Conservation (phyloP, 768 basidiomycete species). For the Termitomyces sp. region DNA sequence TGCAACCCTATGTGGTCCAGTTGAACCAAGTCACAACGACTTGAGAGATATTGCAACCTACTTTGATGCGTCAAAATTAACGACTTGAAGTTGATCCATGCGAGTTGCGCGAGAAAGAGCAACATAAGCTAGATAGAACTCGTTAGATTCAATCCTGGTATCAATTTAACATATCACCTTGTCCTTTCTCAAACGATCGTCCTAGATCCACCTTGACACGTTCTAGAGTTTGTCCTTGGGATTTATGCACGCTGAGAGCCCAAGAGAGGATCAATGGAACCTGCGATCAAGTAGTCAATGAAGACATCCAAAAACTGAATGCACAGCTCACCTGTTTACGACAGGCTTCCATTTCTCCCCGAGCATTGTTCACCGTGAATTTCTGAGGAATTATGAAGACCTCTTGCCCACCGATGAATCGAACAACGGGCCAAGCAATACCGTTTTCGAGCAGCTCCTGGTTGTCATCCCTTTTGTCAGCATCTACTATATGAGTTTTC, state of each 20-base stretch:
- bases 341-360: slow-evolving; percentile 52
- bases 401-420: slow-evolving; percentile 45
- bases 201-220: slow-evolving; percentile 77
- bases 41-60: slow-evolving; percentile 21
- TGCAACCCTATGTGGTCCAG: slow-evolving; percentile 39
- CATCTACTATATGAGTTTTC: slow-evolving; percentile 30
- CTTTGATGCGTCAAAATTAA: slow-evolving; percentile 58
- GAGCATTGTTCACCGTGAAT: slow-evolving; percentile 60
- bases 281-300: slow-evolving; percentile 24
- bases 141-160: neutral
- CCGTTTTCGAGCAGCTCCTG: slow-evolving; percentile 9
- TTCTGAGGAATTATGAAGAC: slow-evolving; percentile 47
- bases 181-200: slow-evolving; percentile 74
- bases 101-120: slow-evolving; percentile 72
- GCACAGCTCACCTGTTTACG: slow-evolving; percentile 45
- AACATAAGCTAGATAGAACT: slow-evolving; percentile 47
- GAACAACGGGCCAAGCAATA: slow-evolving; percentile 53
- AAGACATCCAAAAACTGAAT: neutral
- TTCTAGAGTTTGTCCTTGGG: slow-evolving; percentile 85
- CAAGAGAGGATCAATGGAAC: slow-evolving; percentile 78
- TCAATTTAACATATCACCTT: slow-evolving; percentile 42
- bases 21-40: neutral
- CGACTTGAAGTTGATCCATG: slow-evolving; percentile 58
- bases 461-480: slow-evolving; percentile 24
- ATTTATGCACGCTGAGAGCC: slow-evolving; percentile 87